A percentile compares a stretch with the other conserved stretches of the same genome.
Conservation (phyloP, 106 monocot species). For the Allium sativum region DNA sequence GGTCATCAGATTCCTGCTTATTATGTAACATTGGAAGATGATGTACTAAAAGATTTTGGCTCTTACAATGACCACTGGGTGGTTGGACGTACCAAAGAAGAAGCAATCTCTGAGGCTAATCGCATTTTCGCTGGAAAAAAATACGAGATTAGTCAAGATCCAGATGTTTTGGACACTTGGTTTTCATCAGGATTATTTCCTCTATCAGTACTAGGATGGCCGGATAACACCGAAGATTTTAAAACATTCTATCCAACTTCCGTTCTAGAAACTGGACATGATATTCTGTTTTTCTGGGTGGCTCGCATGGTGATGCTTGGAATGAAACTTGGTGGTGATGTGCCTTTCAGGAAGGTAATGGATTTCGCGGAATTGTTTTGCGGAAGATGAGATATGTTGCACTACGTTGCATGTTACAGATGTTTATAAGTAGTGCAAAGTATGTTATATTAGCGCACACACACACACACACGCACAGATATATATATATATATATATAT, state of each 20-base stretch:
- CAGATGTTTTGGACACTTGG: constrained; percentile 98
- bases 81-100: constrained; percentile 70
- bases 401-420: too few species aligned
- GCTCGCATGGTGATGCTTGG: constrained; percentile 99
- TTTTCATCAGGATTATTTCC: constrained; percentile 96
- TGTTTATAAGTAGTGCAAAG: too few species aligned
- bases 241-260: constrained; percentile 86
- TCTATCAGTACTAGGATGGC: constrained; percentile 91
- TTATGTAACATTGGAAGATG: constrained; percentile 80
- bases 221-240: constrained; percentile 71
- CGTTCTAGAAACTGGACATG: constrained; percentile 94
- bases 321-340: constrained; percentile 93
- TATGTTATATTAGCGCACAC: too few species aligned
- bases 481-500: too few species aligned
- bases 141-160: constrained; percentile 59
- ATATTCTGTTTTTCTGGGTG: constrained; percentile 98
- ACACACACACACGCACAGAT: too few species aligned
- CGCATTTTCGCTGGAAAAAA: constrained; percentile 47
- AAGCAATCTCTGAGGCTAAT: constrained; percentile 53
- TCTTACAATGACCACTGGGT: constrained; percentile 83
- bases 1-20: constrained; percentile 97
- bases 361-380: background rate
- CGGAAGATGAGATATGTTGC: too few species aligned
- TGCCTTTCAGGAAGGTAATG: constrained; percentile 93
- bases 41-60: constrained; percentile 55